Percentiles rank a stretch among this genome's conserved stretches.
phyloP scores from a whole-genome alignment of 331 rosid genomes.

The Malus hybrid region DNA sequence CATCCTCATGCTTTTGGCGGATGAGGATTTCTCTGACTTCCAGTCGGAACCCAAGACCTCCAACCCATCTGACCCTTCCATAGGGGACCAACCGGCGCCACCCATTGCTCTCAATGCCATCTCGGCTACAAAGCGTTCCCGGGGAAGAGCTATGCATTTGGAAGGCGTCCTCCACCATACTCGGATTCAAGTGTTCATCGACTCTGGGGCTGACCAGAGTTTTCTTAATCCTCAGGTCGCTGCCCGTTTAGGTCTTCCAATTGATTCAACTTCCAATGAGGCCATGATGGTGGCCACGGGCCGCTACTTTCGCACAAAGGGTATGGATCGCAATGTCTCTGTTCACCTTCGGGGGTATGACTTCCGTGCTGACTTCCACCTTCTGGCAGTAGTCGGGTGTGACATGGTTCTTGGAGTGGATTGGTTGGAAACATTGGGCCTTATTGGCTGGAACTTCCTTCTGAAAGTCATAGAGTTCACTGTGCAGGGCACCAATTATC shows the following conservation, averaged over 20 bases:
- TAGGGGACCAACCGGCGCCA: rapidly evolving
- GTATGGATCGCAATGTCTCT: too few relatives aligned
- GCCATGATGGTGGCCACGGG: rapidly evolving
- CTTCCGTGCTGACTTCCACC: background rate
- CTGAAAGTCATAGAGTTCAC: background rate
- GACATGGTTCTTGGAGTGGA: background rate
- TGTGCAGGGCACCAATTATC: rapidly evolving
- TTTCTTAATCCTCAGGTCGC: too few relatives aligned
- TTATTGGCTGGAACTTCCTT: background rate
- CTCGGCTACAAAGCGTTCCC: too few relatives aligned
- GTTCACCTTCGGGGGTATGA: background rate
- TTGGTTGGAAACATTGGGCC: background rate
- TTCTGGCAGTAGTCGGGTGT: rapidly evolving
- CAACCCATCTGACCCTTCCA: rapidly evolving
- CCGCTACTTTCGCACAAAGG: rapidly evolving
- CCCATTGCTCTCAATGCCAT: too few relatives aligned
- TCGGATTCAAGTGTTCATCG: too few relatives aligned
- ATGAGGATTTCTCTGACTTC: rapidly evolving
- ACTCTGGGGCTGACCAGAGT: too few relatives aligned
- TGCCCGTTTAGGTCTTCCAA: too few relatives aligned
- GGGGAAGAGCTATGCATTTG: too few relatives aligned
- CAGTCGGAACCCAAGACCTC: too few relatives aligned
- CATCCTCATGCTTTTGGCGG: background rate
- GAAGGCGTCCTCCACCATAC: too few relatives aligned
- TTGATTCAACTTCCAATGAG: rapidly evolving